These are phyloP conservation scores for Zea luxurians DNA, from an alignment of 176 grass and related monocot genomes.

Conservation along the genomic window DNA sequence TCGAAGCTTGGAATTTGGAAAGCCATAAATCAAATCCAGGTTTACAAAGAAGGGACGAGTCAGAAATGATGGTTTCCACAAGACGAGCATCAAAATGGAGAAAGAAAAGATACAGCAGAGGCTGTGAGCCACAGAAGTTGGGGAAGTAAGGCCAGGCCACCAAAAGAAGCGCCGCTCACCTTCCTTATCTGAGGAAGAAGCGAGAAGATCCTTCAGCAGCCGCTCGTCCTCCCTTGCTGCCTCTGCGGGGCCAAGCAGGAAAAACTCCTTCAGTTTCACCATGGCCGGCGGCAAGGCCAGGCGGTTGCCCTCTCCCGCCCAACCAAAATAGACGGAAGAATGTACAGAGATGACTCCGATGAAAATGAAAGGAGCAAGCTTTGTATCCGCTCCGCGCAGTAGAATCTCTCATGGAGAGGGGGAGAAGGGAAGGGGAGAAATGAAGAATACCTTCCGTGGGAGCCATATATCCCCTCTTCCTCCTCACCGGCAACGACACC, in stretches of 20 bases:
- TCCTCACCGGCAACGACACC: conserved; percentile 1
- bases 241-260: conserved; percentile 58
- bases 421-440: not conserved
- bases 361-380: conserved; percentile 21
- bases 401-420: conserved; percentile 12
- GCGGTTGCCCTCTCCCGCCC: conserved; percentile 7
- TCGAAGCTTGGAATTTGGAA: not conserved
- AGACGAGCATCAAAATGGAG: not conserved
- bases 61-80: not conserved
- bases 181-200: conserved; percentile 42
- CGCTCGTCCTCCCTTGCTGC: conserved; percentile 32
- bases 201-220: conserved; percentile 33
- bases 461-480: conserved; percentile 53
- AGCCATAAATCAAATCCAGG: conserved; percentile 11
- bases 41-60: not conserved
- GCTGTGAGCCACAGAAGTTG: not conserved
- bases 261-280: conserved; percentile 61
- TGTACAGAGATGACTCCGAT: not conserved
- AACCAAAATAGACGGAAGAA: conserved; percentile 24
- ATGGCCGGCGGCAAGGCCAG: conserved; percentile 23
- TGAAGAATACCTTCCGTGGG: conserved; percentile 64
- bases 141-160: not conserved
- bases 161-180: conserved; percentile 35
- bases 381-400: not conserved
- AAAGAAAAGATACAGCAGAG: conserved; percentile 27